Conservation (phyloP, 208 protist species). For the Trypanosomatidae sp. region DNA sequence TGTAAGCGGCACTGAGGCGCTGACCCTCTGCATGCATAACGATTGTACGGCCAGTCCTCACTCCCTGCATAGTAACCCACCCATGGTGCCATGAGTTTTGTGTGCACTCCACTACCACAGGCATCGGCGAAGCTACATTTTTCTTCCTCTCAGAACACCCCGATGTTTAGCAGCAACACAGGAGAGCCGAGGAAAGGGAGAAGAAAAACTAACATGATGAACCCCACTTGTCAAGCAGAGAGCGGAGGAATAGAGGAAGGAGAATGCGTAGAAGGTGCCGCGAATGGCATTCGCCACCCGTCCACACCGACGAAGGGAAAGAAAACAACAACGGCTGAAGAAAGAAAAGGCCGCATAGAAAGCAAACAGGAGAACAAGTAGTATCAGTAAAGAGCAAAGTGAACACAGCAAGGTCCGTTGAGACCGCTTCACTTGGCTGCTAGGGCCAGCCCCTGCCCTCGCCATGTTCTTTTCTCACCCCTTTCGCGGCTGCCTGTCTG, state of each 20-base stretch:
- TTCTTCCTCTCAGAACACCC: neutral
- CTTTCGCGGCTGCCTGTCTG: neutral
- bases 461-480: neutral
- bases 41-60: neutral
- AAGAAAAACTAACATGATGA: neutral
- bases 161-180: neutral
- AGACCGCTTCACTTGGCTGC: neutral
- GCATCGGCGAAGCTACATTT: neutral
- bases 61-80: neutral
- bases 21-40: neutral
- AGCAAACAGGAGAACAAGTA: neutral
- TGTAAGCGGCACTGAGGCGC: neutral
- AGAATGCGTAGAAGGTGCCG: neutral
- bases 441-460: neutral
- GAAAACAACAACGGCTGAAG: neutral
- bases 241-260: neutral
- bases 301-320: neutral
- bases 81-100: neutral
- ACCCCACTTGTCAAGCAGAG: neutral
- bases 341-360: neutral
- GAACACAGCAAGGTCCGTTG: neutral
- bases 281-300: neutral
- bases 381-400: neutral
- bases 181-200: neutral
- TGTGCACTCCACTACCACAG: neutral